phyloP scores from a whole-genome alignment of 306 rosid species.

The Lathyrus aphaca region DNA sequence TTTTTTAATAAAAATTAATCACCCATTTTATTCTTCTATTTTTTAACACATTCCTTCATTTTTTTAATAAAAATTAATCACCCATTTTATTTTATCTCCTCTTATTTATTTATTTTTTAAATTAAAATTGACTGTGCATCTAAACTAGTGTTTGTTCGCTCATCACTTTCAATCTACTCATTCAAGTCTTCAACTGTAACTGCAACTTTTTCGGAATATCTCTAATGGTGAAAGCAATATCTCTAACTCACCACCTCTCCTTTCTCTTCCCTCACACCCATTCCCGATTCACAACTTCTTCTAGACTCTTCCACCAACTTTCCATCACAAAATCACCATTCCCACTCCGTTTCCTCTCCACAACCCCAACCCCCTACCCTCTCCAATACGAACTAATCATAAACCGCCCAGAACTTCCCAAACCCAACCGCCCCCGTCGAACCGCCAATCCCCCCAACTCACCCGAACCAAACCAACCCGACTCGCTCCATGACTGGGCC shows the following conservation, averaged over 20 bases:
- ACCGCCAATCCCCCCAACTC: constrained; percentile 42
- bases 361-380: constrained; percentile 67
- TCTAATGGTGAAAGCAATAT: constrained; percentile 16
- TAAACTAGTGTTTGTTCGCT: too few relatives aligned
- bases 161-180: too few relatives aligned
- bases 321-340: neutral
- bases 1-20: too few relatives aligned
- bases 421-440: constrained; percentile 40
- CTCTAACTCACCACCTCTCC: constrained; percentile 10
- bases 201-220: neutral
- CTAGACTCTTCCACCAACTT: neutral
- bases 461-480: constrained; percentile 48
- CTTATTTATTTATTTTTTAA: too few relatives aligned
- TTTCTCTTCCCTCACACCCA: constrained; percentile 10
- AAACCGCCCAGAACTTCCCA: constrained; percentile 55
- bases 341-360: constrained; percentile 39
- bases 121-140: too few relatives aligned
- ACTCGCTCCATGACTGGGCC: constrained; percentile 65
- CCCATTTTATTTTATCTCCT: too few relatives aligned
- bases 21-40: too few relatives aligned
- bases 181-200: neutral
- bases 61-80: too few relatives aligned
- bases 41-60: too few relatives aligned
- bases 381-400: constrained; percentile 87
- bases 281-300: neutral